Percentiles rank a stretch among this genome's conserved stretches.
Conservation (phyloP, 2,329 filamentous ascomycete genomes). For the Davidsoniella virescens region DNA sequence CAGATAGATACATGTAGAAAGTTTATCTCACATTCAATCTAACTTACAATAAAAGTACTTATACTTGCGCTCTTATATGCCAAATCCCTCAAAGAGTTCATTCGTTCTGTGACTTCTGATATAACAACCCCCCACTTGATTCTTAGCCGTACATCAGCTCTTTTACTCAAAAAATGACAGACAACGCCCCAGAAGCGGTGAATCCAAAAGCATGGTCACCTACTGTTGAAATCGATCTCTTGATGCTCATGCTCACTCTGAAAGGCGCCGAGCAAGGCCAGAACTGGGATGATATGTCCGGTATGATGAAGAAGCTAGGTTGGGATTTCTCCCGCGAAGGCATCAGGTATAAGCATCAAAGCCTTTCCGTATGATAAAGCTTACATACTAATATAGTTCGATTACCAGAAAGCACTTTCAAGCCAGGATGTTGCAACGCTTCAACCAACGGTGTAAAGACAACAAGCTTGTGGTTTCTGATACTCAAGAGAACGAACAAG, state of each 20-base stretch:
- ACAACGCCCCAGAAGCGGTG: background rate
- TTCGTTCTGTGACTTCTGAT: too few relatives aligned
- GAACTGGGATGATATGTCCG: slow-evolving; percentile 2
- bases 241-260: slow-evolving; percentile 3
- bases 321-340: slow-evolving; percentile 1
- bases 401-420: slow-evolving; percentile 1
- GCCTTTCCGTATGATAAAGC: background rate
- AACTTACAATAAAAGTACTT: too few relatives aligned
- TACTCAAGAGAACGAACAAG: background rate
- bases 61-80: too few relatives aligned
- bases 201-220: background rate
- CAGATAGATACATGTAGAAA: too few relatives aligned
- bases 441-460: too few relatives aligned
- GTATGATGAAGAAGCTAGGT: background rate
- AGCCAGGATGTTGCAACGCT: background rate
- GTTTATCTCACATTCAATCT: too few relatives aligned
- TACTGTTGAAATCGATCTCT: slow-evolving; percentile 1
- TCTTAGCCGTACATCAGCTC: too few relatives aligned
- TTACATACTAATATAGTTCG: background rate
- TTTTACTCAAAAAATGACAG: background rate
- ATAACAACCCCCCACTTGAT: too few relatives aligned
- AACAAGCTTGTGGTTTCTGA: too few relatives aligned
- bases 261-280: background rate
- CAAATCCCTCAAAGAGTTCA: too few relatives aligned
- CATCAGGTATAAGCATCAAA: background rate